These are phyloP conservation scores for Aspergillus sojae DNA, from an alignment of 2,329 filamentous ascomycete species.

Conservation along the genomic window DNA sequence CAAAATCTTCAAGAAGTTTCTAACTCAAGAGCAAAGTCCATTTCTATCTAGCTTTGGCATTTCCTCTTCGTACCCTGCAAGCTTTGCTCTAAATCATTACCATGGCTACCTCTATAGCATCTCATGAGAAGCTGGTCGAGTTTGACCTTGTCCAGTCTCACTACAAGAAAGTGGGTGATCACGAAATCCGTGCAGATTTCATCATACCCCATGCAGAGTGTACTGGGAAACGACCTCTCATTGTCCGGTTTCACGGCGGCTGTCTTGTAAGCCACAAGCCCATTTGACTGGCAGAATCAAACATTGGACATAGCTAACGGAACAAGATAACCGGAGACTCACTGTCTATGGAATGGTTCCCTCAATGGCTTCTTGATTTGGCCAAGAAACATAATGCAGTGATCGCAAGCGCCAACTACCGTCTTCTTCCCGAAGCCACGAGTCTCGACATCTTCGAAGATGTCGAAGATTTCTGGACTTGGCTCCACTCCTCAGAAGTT, in stretches of 20 bases:
- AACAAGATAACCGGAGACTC: slow-evolving; percentile 35
- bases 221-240: slow-evolving; percentile 40
- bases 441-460: slow-evolving; percentile 53
- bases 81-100: not conserved
- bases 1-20: not conserved
- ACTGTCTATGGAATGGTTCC: slow-evolving; percentile 30
- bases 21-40: not conserved
- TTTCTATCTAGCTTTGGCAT: not conserved
- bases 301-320: slow-evolving; percentile 8
- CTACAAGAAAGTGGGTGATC: slow-evolving; percentile 46
- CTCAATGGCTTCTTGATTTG: slow-evolving; percentile 43
- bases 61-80: not conserved
- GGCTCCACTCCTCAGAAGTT: slow-evolving; percentile 35
- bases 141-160: slow-evolving; percentile 44
- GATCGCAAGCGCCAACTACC: slow-evolving; percentile 53
- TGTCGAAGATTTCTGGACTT: slow-evolving; percentile 52
- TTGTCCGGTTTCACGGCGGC: slow-evolving; percentile 51
- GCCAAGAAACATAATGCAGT: slow-evolving; percentile 45
- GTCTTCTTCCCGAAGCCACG: slow-evolving; percentile 53
- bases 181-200: slow-evolving; percentile 39
- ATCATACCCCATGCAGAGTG: slow-evolving; percentile 42
- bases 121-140: slow-evolving; percentile 27
- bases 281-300: not conserved
- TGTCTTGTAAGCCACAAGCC: slow-evolving; percentile 36
- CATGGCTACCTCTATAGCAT: not conserved